Percentiles rank a stretch among this genome's conserved stretches.
These are phyloP conservation scores for Plasmodium falciparum DNA, from an alignment of 169 alveolate species.

Conservation along the genomic window DNA sequence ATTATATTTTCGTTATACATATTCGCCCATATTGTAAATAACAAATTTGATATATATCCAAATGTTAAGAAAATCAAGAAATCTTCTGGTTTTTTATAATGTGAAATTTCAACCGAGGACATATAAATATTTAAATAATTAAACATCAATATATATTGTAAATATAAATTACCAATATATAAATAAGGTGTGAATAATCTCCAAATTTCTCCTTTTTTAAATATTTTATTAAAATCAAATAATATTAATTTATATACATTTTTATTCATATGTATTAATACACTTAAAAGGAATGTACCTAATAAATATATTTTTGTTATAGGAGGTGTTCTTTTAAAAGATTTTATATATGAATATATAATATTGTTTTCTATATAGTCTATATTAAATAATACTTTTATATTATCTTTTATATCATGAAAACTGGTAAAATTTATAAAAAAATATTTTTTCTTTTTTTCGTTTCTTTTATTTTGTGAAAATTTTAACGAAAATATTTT, in stretches of 20 bases:
- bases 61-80: slow-evolving; percentile 80
- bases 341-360: slow-evolving; percentile 39
- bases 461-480: slow-evolving; percentile 2
- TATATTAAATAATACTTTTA: slow-evolving; percentile 51
- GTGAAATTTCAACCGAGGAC: slow-evolving; percentile 85
- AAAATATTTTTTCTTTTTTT: slow-evolving; percentile 16
- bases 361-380: slow-evolving; percentile 70
- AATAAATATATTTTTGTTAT: slow-evolving; percentile 60
- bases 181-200: slow-evolving; percentile 83
- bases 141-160: slow-evolving; percentile 81
- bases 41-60: slow-evolving; percentile 78
- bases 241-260: slow-evolving; percentile 70
- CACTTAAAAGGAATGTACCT: slow-evolving; percentile 38
- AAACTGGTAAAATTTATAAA: slow-evolving; percentile 30
- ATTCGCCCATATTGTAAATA: slow-evolving; percentile 78
- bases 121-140: slow-evolving; percentile 80
- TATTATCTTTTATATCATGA: slow-evolving; percentile 57
- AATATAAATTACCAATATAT: slow-evolving; percentile 83
- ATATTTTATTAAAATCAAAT: slow-evolving; percentile 74
- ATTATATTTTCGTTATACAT: slow-evolving; percentile 66
- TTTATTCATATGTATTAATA: slow-evolving; percentile 52
- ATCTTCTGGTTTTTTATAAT: slow-evolving; percentile 82
- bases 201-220: slow-evolving; percentile 83
- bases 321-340: slow-evolving; percentile 75
- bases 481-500: slow-evolving; percentile 50